Percentiles rank a stretch among this genome's conserved stretches.
phyloP scores from a whole-genome alignment of 768 basidiomycete genomes.

The Boletus rubroflammeus region DNA sequence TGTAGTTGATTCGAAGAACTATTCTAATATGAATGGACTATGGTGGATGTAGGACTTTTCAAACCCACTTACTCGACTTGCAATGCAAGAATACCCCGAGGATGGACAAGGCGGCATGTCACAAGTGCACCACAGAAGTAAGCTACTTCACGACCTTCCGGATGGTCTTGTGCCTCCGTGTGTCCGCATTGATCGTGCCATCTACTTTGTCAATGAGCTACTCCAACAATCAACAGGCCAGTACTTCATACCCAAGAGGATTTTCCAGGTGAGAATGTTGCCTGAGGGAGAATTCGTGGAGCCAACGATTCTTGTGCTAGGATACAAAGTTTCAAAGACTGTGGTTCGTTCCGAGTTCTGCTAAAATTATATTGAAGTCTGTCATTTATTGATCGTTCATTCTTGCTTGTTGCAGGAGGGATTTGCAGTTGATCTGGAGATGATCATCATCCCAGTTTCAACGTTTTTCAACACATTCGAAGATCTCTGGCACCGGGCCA shows the following conservation, averaged over 20 bases:
- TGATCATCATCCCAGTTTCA: slow-evolving; percentile 1
- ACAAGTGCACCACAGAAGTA: slow-evolving; percentile 26
- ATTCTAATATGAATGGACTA: no score
- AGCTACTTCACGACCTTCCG: slow-evolving; percentile 29
- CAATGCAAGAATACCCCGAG: slow-evolving; percentile 29
- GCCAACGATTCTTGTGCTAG: neutral
- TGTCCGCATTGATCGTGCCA: slow-evolving; percentile 7
- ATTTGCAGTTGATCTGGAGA: no score
- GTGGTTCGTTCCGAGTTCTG: no score
- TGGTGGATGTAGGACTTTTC: slow-evolving; percentile 17
- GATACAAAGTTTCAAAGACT: neutral
- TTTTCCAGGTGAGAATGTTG: slow-evolving; percentile 8
- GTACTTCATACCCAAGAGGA: slow-evolving; percentile 10
- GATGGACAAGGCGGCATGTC: slow-evolving; percentile 16
- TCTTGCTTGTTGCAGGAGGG: no score
- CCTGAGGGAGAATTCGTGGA: neutral
- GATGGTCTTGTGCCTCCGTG: slow-evolving; percentile 23
- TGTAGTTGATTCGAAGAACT: no score
- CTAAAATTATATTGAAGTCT: no score
- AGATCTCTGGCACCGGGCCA: neutral
- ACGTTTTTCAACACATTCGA: slow-evolving; percentile 7
- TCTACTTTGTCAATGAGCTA: slow-evolving; percentile 28
- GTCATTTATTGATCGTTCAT: no score
- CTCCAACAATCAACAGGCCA: neutral
- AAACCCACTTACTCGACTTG: slow-evolving; percentile 20